phyloP scores from a whole-genome alignment of 2,329 filamentous ascomycete genomes.

The Eurotiales sp. region DNA sequence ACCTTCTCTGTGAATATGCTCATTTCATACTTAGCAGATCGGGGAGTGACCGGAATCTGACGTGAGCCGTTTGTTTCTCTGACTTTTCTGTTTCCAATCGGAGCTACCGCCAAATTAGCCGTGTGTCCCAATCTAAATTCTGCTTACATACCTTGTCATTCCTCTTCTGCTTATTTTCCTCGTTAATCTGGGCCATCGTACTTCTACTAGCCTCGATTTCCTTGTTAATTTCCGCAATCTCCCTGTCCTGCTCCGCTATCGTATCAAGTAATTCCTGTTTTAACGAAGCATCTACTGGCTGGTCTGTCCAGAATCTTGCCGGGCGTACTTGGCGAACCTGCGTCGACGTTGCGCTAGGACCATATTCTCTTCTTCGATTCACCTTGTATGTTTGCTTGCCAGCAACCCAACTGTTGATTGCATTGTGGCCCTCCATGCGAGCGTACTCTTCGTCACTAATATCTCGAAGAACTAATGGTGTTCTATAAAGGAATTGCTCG shows the following conservation, averaged over 20 bases:
- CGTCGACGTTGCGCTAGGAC: conserved; percentile 67
- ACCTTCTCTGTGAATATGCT: conserved; percentile 24
- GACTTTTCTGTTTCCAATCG: conserved; percentile 57
- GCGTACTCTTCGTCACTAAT: conserved; percentile 66
- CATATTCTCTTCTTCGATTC: conserved; percentile 74
- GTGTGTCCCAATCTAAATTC: too few relatives aligned
- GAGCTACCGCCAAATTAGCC: conserved; percentile 23
- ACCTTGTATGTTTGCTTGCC: conserved; percentile 62
- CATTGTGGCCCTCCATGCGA: conserved; percentile 52
- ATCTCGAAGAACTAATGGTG: conserved; percentile 61
- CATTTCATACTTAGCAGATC: conserved; percentile 64
- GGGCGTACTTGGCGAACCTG: conserved; percentile 57
- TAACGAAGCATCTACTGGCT: conserved; percentile 60
- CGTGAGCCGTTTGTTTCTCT: conserved; percentile 62
- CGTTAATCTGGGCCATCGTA: conserved; percentile 20
- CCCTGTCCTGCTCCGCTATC: conserved; percentile 39
- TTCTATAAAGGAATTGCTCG: conserved; percentile 64
- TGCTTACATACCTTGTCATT: conserved; percentile 42
- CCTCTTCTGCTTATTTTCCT: conserved; percentile 22
- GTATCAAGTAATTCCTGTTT: conserved; percentile 59
- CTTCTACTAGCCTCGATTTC: conserved; percentile 28
- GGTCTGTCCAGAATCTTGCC: conserved; percentile 71
- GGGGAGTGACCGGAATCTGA: conserved; percentile 64
- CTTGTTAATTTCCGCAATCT: conserved; percentile 34
- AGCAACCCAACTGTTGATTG: conserved; percentile 67